Evolutionary conservation across 1,284 basidiomycete genomes (phyloP).

Genomic region (Fistulina hepatica): DNA sequence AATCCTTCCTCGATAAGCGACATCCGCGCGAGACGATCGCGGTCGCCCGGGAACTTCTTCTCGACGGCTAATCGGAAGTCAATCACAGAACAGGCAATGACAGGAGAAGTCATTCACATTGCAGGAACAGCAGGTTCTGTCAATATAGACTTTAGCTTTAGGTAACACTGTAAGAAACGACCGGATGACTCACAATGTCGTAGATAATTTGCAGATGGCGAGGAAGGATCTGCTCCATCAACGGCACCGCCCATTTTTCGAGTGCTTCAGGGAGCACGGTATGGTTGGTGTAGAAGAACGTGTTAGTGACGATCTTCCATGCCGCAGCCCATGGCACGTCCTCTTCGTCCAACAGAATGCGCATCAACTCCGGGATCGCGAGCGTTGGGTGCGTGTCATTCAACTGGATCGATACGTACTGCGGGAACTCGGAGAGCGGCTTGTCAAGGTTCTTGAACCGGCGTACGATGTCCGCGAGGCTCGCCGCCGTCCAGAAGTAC

Average conservation of each 20-base stretch:
- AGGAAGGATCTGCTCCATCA: conserved; percentile 71
- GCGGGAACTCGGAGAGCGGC: conserved; percentile 65
- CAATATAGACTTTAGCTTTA: neutral
- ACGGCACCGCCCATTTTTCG: conserved; percentile 82
- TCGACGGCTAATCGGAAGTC: conserved; percentile 54
- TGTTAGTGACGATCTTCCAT: conserved; percentile 80
- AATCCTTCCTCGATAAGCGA: conserved; percentile 83
- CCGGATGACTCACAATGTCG: conserved; percentile 55
- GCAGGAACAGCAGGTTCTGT: conserved; percentile 38
- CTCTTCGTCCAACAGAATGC: conserved; percentile 82
- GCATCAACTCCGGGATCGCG: conserved; percentile 90
- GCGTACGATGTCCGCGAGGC: conserved; percentile 76
- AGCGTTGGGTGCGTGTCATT: conserved; percentile 92
- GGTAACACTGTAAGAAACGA: neutral
- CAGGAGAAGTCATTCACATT: conserved; percentile 30
- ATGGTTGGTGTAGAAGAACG: conserved; percentile 92
- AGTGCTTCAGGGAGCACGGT: conserved; percentile 73
- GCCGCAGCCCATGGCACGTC: conserved; percentile 74
- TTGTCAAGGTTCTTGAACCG: conserved; percentile 74
- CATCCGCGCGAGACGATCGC: conserved; percentile 73
- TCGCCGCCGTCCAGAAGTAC: conserved; percentile 86
- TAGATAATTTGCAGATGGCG: conserved; percentile 85
- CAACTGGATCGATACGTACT: conserved; percentile 82
- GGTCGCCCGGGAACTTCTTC: conserved; percentile 78
- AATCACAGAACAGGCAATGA: neutral